phyloP scores from a whole-genome alignment of 2,329 filamentous ascomycete species.

The Cytospora mali region DNA sequence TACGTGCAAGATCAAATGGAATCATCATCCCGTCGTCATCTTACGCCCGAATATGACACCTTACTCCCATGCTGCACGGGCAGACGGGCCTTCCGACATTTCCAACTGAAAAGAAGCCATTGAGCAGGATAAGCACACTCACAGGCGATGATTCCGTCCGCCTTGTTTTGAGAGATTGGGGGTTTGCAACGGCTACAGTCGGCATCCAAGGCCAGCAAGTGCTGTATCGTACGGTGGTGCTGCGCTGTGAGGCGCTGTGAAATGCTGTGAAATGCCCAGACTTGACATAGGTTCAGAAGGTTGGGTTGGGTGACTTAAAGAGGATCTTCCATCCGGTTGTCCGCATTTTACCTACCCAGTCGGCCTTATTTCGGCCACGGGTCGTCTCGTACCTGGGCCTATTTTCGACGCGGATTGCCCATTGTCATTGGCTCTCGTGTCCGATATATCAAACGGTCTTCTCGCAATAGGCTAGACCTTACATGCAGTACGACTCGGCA shows the following conservation, averaged over 20 bases:
- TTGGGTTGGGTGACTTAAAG: background rate
- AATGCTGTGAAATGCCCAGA: background rate
- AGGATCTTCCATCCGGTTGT: conserved; percentile 5
- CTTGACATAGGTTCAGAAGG: background rate
- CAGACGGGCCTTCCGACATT: conserved; percentile 24
- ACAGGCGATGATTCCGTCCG: background rate
- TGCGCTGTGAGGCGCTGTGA: background rate
- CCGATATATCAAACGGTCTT: background rate
- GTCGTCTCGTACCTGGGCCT: conserved; percentile 3
- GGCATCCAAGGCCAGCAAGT: conserved; percentile 9
- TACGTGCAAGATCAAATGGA: conserved; percentile 56
- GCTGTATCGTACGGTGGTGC: background rate
- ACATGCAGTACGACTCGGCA: conserved; percentile 21
- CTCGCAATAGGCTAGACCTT: conserved; percentile 10
- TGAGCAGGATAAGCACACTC: conserved; percentile 3
- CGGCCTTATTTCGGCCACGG: conserved; percentile 2
- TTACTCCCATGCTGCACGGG: conserved; percentile 19
- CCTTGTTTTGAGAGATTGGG: background rate
- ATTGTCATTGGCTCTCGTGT: conserved; percentile 6
- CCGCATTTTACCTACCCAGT: conserved; percentile 12
- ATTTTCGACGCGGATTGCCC: conserved; percentile 2
- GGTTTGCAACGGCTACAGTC: conserved; percentile 4
- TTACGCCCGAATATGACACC: conserved; percentile 14
- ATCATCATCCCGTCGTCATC: conserved; percentile 28
- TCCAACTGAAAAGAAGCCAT: conserved; percentile 10